Base-by-base conservation (phyloP, 352 stramenopile species). In the Pseudoperonospora humuli region DNA sequence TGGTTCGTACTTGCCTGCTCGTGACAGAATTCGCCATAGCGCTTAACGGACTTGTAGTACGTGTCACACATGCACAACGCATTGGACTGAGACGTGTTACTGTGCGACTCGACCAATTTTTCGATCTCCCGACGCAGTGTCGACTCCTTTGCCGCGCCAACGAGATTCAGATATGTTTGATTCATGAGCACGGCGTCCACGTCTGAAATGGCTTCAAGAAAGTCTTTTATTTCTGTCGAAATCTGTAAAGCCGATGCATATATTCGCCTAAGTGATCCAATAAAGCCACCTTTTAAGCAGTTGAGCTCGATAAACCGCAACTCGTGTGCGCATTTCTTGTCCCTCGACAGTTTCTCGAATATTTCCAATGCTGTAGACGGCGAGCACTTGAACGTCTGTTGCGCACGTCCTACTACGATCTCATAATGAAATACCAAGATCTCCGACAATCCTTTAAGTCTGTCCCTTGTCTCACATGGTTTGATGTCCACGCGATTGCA, bases 131-230 rank as follows among this genome's bases (percentile, higher is more conserved):
- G 62, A 56, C 61, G 61, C 24, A 86, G 58, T 14, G 50, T 44
- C 0, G 77, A 83, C 20, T 64, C 72, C 7, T 69, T 72, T 7
- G 51, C 57, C 6, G 76, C 74, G 1, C 67, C 69, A 17, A 89
- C 80, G 10, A 86, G 61, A 20, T 73, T 40, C 13, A 83, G 48
- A 58, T 83, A 89, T 26, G 61, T 51, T 4, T 57, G 42, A 44
- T 81, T 72, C 29, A 68, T 50, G n/a, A 89, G 56, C 41, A 86
- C 72, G 3, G 61, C 54, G 46, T 86, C 77, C 11, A 89, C 60
- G 45, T 89, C 77, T 13, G 74, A 84, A 40, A 89, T 76, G 24
- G 64, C 68, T 50, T 89, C 77, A 19, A 89, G 59, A 27, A 86
- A 61, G 27, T 89, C 63, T 17, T 74, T 52, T 27, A 89, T 75